Base-by-base conservation (phyloP, 2,329 filamentous ascomycete genomes). In the Alternaria novae-zelandiae region DNA sequence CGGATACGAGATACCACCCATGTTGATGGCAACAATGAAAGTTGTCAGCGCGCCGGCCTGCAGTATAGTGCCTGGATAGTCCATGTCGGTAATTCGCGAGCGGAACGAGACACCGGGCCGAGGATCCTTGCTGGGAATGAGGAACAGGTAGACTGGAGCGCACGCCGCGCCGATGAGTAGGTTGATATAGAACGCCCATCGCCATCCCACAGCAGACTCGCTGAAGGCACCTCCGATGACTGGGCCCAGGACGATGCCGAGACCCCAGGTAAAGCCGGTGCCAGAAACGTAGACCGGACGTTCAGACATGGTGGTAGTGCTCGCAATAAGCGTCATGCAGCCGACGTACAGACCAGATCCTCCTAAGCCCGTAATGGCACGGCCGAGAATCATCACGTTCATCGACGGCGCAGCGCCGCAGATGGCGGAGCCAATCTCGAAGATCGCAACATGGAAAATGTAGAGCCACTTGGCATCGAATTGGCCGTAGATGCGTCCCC, bases 171-270 rank as follows among this genome's bases (percentile, higher is more conserved):
- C 80, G 50, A 85, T 75, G 36, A 80, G 72, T 1, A 89, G 78
- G 67, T 89, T 89, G 77, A 89, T 84, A 68, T 89, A 89, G 68
- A 86, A 86, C 0, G 45, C 57, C 63, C 62, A 69, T 17, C 84
- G 65, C 84, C 84, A 86, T 0, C 78, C 81, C 1, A 79, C 79
- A 6, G 73, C 63, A 6, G 67, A 68, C 30, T 78, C 78, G 6
- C 76, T 76, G 45, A 86, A 85, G 0, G 80, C 82, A 17, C 84
- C 84, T 15, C 84, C 83, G 12, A 85, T 73, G 25, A 86, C 75
- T 1, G 84, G 85, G 0, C 85, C 85, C 2, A 86, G 70, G 10
- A 74, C 58, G 3, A 77, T 81, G 4, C 83, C 84, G 3, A 83
- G 58, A 53, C 83, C 83, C 81, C 83, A 86, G 1, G 10, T 76